These are phyloP conservation scores for Hypomyces perniciosus DNA, from an alignment of 2,329 filamentous ascomycete species.

Conservation along the genomic window DNA sequence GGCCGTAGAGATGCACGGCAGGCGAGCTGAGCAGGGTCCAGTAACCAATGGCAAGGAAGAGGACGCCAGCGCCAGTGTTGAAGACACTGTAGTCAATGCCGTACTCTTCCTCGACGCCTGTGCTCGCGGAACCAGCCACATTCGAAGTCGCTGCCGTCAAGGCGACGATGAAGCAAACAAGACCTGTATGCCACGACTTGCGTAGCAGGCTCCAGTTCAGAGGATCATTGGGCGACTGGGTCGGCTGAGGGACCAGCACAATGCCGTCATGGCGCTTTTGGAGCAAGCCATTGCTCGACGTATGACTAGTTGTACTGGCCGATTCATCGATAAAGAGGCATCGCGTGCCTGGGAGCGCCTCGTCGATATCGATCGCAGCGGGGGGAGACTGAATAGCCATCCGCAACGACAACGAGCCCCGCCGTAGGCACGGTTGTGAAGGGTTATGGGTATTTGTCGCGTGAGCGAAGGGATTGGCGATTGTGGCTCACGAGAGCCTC, in stretches of 20 bases:
- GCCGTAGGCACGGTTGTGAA: not conserved
- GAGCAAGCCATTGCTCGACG: conserved; percentile 18
- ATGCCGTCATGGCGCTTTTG: conserved; percentile 35
- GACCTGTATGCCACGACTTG: conserved; percentile 44
- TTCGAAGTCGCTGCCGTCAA: conserved; percentile 52
- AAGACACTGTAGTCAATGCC: conserved; percentile 46
- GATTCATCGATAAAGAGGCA: conserved; percentile 23
- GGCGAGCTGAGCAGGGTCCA: conserved; percentile 49
- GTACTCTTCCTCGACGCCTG: conserved; percentile 43
- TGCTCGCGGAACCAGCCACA: conserved; percentile 45
- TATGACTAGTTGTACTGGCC: conserved; percentile 14
- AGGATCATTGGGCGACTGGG: conserved; percentile 45
- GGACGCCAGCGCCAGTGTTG: conserved; percentile 51
- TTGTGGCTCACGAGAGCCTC: conserved; percentile 11
- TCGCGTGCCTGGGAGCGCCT: conserved; percentile 25
- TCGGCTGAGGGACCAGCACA: conserved; percentile 48
- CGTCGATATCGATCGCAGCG: conserved; percentile 10
- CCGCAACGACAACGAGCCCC: conserved; percentile 5
- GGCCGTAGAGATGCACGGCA: conserved; percentile 48
- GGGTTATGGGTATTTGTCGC: not conserved
- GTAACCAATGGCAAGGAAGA: conserved; percentile 51
- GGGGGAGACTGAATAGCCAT: conserved; percentile 10
- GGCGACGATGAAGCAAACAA: conserved; percentile 48
- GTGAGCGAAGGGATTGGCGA: not conserved
- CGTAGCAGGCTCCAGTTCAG: conserved; percentile 43